Conservation (phyloP, 805 yeast genomes). For the Nakazawaea wickerhamii region DNA sequence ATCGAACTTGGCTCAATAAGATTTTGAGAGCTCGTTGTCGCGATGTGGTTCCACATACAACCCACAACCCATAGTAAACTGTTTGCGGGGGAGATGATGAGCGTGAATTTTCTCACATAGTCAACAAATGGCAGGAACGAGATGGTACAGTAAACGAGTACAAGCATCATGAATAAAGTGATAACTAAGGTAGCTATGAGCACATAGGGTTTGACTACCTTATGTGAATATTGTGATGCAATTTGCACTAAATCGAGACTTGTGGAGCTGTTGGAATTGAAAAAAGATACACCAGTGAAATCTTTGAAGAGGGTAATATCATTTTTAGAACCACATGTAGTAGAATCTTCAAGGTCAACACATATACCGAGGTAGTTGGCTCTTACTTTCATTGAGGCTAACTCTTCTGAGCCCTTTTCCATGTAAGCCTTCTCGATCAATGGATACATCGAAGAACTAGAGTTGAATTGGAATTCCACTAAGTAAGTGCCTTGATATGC, state of each 20-base stretch:
- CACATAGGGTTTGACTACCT: conserved; percentile 49
- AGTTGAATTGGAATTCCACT: conserved; percentile 43
- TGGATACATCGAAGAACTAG: conserved; percentile 36
- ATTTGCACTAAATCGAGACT: conserved; percentile 41
- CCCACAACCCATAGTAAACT: conserved; percentile 59
- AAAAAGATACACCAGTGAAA: conserved; percentile 29
- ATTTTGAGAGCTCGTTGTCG: conserved; percentile 37
- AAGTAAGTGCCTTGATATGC: conserved; percentile 46
- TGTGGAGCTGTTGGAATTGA: conserved; percentile 25
- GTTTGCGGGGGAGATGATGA: conserved; percentile 29
- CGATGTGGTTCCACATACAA: conserved; percentile 59
- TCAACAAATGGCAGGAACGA: conserved; percentile 44
- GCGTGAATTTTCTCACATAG: conserved; percentile 22
- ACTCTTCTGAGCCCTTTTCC: conserved; percentile 25
- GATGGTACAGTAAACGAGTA: conserved; percentile 36
- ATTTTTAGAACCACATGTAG: conserved; percentile 32
- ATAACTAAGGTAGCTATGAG: conserved; percentile 44
- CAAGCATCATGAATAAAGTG: conserved; percentile 33
- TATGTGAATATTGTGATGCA: conserved; percentile 38
- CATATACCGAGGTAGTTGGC: conserved; percentile 59
- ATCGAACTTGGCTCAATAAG: conserved; percentile 46
- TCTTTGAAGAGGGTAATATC: conserved; percentile 22
- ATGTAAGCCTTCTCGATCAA: conserved; percentile 34
- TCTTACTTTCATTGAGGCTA: conserved; percentile 37
- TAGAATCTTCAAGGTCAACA: conserved; percentile 28